Evolutionary conservation across 805 yeast genomes (phyloP), one percentile per base, ranked within the genome.

Genomic region (Candida silvicultrix): DNA sequence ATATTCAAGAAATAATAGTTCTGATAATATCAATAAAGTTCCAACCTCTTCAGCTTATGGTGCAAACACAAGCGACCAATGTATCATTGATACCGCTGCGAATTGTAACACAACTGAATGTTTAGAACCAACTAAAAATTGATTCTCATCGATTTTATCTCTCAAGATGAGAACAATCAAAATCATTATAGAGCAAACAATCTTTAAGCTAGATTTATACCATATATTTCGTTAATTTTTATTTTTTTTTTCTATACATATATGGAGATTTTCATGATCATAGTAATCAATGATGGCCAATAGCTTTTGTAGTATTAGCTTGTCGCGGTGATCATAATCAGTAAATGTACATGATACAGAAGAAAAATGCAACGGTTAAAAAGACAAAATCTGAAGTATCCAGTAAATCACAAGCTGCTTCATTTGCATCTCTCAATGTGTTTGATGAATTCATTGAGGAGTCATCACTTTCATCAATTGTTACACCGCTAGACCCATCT

Each of bases 31-130:
- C 36, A 25, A 16, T 28, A 42, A 45, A 29, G 46, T 34, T 31
- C 51, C 50, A 12, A 45, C 49, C 12, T 51, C 54, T 3, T 53
- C 64, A 19, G 65, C 67, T 4, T 65, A 69, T 45, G 73, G 73
- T 22, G 51, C 64, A 3, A 50, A 60, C 8, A 58, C 53, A 14
- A 64, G 63, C 25, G 67, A 65, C 6, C 61, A 65, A 18, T 78
- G 83, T 58, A 63, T 74, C 22, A 71, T 77, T 23, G 82, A 78
- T 53, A 73, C 74, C n/a, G 71, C 73, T 23, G 70, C 74, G 18
- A 73, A 75, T 41, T 78, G 83, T 57, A 73, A 75, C 46, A 62
- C 78, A 2, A 63, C 63, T 35, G 66, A 63, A 40, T 77, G 82
- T 58, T 50, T 74, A 29, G 57, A 50, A 20, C 41, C 41, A 38